Evolutionary conservation across 441 rosid species (phyloP), one percentile per base, ranked within the genome.

Genomic region (Capsella rubella): DNA sequence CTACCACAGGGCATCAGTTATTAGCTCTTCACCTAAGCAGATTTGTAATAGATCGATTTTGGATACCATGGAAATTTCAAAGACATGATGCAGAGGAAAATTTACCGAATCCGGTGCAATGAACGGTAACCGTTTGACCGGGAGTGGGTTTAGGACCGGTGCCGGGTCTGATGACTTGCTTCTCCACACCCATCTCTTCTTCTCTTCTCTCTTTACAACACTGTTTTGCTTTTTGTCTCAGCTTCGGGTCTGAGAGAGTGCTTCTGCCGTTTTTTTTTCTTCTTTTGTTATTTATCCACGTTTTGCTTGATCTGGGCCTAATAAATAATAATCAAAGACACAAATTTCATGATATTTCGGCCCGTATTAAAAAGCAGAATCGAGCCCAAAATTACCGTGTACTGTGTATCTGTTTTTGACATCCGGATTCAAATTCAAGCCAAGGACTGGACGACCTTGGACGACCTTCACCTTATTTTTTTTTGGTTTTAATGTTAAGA

Each of bases 81-180:
- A 40, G 66, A 70, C 2, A 1, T 2, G 12, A 1, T 2, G 12
- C 32, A 64, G 55, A 64, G 9, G 40, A 37, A 1, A 53, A 12
- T 61, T 37, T 53, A 91, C 97, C 98, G 56, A 80, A 94, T 64
- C 97, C 98, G 10, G 98, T 91, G 90, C 98, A 94, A 79, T 94
- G 97, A 66, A 94, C 97, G 71, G 98, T 90, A 81, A 94, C 97
- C 52, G 72, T 86, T 81, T 91, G 98, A 18, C 97, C 97, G 21
- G 83, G 71, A n/a, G 68, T 28, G 11, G 97, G 98, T 73, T 85
- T 89, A 29, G 95, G 91, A 29, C 97, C 97, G 14, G 49, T 84
- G 66, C 98, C 97, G 6, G 93, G 84, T 68, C 90, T 81, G 81
- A 93, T 62, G 54, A 93, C 78, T 78, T 88, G 83, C 84, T 89